Evolutionary conservation across 2,329 filamentous ascomycete species (phyloP).

Genomic region (Sporothrix curviconia): DNA sequence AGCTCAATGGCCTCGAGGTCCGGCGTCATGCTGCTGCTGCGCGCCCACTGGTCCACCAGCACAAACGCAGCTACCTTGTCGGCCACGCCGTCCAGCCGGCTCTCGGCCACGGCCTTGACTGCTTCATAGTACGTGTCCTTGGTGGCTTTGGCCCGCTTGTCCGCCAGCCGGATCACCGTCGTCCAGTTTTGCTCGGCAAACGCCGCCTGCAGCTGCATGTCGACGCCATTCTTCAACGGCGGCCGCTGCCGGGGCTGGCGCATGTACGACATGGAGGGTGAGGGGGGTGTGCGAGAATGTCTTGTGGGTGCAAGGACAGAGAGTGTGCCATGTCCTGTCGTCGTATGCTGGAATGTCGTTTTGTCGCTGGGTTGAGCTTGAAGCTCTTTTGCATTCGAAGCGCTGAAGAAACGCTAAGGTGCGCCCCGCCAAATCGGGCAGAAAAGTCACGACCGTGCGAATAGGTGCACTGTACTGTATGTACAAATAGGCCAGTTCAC

Average conservation of each 20-base stretch:
- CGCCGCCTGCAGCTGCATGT: conserved; percentile 49
- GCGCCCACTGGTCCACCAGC: conserved; percentile 40
- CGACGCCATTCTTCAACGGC: conserved; percentile 43
- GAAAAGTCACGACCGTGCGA: no score
- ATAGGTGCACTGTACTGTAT: no score
- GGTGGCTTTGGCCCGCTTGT: conserved; percentile 41
- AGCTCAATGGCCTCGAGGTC: conserved; percentile 48
- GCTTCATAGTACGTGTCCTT: conserved; percentile 54
- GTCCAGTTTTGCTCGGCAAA: conserved; percentile 51
- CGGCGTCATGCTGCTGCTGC: conserved; percentile 39
- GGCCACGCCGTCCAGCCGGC: conserved; percentile 43
- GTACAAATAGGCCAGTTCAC: no score
- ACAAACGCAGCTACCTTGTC: conserved; percentile 40
- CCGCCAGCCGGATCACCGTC: conserved; percentile 44
- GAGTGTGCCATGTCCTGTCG: no score
- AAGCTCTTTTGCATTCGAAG: no score
- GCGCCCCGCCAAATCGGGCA: no score
- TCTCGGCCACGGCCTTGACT: conserved; percentile 45
- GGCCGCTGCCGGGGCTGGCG: conserved; percentile 24
- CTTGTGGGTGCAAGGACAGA: no score
- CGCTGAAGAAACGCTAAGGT: no score
- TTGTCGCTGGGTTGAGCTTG: no score
- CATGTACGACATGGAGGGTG: conserved; percentile 21
- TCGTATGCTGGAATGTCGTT: no score
- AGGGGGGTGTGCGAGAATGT: neutral